Evolutionary conservation across 2,329 filamentous ascomycete genomes (phyloP), one percentile per base, ranked within the genome.

Genomic region (Talaromyces sp.): DNA sequence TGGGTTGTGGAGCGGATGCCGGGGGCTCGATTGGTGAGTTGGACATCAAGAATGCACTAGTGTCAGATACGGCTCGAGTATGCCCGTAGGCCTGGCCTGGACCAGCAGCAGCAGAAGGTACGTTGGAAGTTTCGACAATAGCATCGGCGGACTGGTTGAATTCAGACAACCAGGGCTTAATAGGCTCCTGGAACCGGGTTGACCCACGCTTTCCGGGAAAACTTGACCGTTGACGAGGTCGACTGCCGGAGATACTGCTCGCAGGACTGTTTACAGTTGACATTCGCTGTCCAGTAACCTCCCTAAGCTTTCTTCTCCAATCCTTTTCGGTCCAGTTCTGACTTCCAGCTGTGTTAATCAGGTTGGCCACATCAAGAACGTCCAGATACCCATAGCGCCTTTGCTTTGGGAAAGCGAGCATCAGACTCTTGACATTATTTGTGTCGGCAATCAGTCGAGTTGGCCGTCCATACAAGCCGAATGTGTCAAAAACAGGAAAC

Each of bases 371-470:
- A 72, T 99, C 95, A 61, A 93, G 78, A 40, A 92, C 87, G 70
- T 98, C 95, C 30, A 99, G 79, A 70, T 98, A 98, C 0, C 94
- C 93, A 70, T 96, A 96, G 66, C 90, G 85, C 59, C 88, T 87
- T 68, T 95, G 87, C 68, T 90, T 91, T 0, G 95, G 94, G 88
- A 99, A 96, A 5, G 93, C 95, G 75, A 98, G 99, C 95, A 99
- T 99, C 66, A 99, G 82, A 61, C 95, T 96, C 53, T 92, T 87
- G 4, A 90, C 82, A 75, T 98, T 93, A 52, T 93, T 84, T 0
- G 90, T 89, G 71, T 96, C 96, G 2, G 95, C 92, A 36, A 96
- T 88, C 52, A 99, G 82, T 64, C 91, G 88, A 31, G 86, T 90
- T 0, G 95, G 95, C 27, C 95, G 89, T 31, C 95, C 95, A 69